Evolutionary conservation across 257 asterid species (phyloP).

Genomic region (Thymus mandschuricus): DNA sequence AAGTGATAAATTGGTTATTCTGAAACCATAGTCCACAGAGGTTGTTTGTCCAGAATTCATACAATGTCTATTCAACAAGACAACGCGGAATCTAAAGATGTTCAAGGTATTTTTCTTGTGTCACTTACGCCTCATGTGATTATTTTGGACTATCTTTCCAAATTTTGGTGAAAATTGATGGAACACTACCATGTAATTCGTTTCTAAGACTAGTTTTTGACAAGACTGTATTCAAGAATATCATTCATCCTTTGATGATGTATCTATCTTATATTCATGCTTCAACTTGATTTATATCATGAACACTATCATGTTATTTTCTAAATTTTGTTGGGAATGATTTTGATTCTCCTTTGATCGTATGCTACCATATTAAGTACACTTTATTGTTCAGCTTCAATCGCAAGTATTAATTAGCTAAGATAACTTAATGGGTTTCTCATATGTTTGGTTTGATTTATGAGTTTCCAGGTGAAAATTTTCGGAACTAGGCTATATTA

Average conservation of each 20-base stretch:
- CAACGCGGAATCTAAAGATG: constrained; percentile 33
- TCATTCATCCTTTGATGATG: too few species aligned
- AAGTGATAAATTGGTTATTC: constrained; percentile 33
- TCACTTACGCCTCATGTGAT: background rate
- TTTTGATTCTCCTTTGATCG: too few species aligned
- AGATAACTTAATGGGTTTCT: background rate
- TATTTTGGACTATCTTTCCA: background rate
- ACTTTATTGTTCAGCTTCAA: background rate
- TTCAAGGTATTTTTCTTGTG: constrained; percentile 32
- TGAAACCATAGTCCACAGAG: constrained; percentile 24
- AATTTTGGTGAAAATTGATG: too few species aligned
- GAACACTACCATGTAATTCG: too few species aligned
- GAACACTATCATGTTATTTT: background rate
- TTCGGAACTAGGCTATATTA: background rate
- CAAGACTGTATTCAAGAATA: too few species aligned
- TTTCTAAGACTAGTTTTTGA: too few species aligned
- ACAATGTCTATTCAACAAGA: constrained; percentile 49
- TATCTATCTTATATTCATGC: too few species aligned
- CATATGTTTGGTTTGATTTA: background rate
- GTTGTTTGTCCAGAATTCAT: constrained; percentile 28
- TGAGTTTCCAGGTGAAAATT: background rate
- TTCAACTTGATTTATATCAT: too few species aligned
- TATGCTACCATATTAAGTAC: too few species aligned
- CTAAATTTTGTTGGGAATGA: background rate
- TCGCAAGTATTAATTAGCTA: background rate